Conservation (phyloP, 2,329 filamentous ascomycete genomes). For the Biscogniauxia marginata region DNA sequence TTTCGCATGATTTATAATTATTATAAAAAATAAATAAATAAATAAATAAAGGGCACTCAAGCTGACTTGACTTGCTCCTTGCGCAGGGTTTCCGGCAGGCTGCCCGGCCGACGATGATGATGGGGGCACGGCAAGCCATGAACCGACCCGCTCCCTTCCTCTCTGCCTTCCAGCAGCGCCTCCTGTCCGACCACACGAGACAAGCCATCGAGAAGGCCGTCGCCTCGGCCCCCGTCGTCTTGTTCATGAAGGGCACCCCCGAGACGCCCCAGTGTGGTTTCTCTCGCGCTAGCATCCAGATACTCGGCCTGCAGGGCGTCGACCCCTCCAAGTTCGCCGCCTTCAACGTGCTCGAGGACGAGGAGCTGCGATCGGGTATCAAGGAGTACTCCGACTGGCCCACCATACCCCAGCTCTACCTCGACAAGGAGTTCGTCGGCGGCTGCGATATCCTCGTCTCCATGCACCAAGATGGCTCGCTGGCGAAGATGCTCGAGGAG, state of each 20-base stretch:
- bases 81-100: conserved; percentile 45
- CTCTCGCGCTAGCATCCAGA: conserved; percentile 91
- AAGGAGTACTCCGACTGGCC: conserved; percentile 99
- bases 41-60: background rate
- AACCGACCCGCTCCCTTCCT: conserved; percentile 30
- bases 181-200: conserved; percentile 77
- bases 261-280: conserved; percentile 96
- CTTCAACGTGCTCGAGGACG: conserved; percentile 93
- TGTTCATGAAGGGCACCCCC: conserved; percentile 99
- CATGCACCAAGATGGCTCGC: conserved; percentile 94
- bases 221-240: conserved; percentile 81
- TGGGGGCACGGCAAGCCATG: conserved; percentile 16
- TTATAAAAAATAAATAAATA: background rate
- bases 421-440: conserved; percentile 93
- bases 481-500: conserved; percentile 88
- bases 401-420: conserved; percentile 94
- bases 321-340: conserved; percentile 96
- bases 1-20: no score
- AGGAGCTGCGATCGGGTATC: conserved; percentile 86
- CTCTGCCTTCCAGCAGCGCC: conserved; percentile 50
- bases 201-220: conserved; percentile 90
- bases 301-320: conserved; percentile 90
- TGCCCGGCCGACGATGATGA: conserved; percentile 34
- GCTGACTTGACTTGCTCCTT: background rate
- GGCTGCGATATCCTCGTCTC: conserved; percentile 96